Base-by-base conservation (phyloP, 2,329 filamentous ascomycete genomes). In the Aspergillus fructus region DNA sequence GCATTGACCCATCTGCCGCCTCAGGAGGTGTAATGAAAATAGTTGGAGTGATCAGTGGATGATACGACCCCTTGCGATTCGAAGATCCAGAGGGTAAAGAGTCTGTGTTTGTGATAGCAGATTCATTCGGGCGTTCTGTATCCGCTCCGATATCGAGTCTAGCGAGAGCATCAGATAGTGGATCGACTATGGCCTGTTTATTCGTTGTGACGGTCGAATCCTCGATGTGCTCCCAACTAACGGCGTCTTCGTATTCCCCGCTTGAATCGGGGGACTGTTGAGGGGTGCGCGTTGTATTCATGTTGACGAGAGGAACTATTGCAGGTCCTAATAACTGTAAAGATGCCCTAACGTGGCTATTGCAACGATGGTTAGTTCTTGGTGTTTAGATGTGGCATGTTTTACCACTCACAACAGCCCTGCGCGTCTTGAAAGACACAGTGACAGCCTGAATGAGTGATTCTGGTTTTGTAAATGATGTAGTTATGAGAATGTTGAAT, bases 211-310 rank as follows among this genome's bases (percentile, higher is more conserved):
- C 13, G n/a, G n/a, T 13, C n/a, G 33, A 9, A 9, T 59, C 43
- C 49, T 62, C 60, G 6, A 59, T 21, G 3, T 63, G 59, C 41
- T 58, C 62, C 62, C 59, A 66, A 17, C 56, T 48, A 13, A 56
- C 12, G 23, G 45, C 15, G 19, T 62, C 50, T 33, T 59, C 41
- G 49, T 63, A 39, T 30, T 62, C 34, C 51, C 11, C 21, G 27
- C n/a, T 34, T 55, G 23, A 24, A 13, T 42, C 7, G 23, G 33
- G 8, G 1, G 23, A 39, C 12, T 40, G 30, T 6, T 53, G 46
- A 23, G 24, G 24, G 3, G 27, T 24, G 9, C 13, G 33, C 21
- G 49, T 37, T 9, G 48, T 56, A 13, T 52, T 13, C 49, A 56
- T 60, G 8, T 19, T 21, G 49, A n/a, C 34, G n/a, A 33, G n/a